Base-by-base conservation (phyloP, 1,284 basidiomycete species). In the Fomes fomentarius region DNA sequence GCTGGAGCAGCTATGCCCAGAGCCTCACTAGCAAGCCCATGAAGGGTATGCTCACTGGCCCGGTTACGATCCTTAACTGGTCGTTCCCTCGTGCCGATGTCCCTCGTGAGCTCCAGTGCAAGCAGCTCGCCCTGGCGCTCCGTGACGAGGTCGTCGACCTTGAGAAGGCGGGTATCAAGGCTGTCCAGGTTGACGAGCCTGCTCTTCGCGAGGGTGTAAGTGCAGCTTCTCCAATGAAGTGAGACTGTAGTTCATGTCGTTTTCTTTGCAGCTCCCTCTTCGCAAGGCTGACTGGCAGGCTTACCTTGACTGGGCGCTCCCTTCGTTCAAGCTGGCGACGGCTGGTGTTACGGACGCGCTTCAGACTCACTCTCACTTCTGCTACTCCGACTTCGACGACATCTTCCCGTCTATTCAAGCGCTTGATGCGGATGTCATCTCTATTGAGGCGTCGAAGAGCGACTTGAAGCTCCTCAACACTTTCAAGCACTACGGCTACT, bases 71-170 rank as follows among this genome's bases (percentile, higher is more conserved):
- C 77, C 87, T 99, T 75, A 98, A 98, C 85, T 99, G 97, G 97
- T 99, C 97, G 39, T 99, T 99, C 96, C 97, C 97, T 69, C 96
- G 97, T 78, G 94, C 94, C 65, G 97, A 99, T 74, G 91, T 99
- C 68, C 86, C 91, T 58, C 93, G 94, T 75, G 97, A 99, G 79
- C 74, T 96, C 61, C 97, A 99, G 81, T 95, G 94, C 73, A 95
- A 96, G 82, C 97, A 99, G 77, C 89, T 99, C 67, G 97, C 97
- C 54, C 86, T 99, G 61, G 92, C 97, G 57, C 93, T 99, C 69
- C 96, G 97, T 67, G 97, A 99, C 71, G 97, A 99, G 79, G 97
- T 99, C 62, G 67, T 93, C 65, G 97, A 99, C 79, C 92, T 99
- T 67, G 96, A 98, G 82, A 91, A 92, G 74, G 97, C 94, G 57